Evolutionary conservation across 2,329 filamentous ascomycete species (phyloP).

Genomic region (Neofusicoccum ribis): DNA sequence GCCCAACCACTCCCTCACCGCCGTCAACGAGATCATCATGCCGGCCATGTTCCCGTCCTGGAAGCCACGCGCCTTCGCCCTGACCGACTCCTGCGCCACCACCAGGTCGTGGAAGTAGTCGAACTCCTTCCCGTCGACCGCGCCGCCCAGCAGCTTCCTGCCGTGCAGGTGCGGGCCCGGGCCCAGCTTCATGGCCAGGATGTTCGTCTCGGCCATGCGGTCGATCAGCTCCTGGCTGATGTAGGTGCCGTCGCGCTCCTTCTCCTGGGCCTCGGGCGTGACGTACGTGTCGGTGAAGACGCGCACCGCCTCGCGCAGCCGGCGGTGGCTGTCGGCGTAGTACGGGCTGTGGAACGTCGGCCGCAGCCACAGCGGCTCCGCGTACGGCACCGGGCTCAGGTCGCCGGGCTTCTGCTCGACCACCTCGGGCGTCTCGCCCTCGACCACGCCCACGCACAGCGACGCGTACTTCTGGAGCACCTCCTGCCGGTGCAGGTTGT

Average conservation of each 20-base stretch:
- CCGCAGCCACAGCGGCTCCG: conserved; percentile 79
- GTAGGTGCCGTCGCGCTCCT: conserved; percentile 71
- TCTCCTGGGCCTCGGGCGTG: conserved; percentile 71
- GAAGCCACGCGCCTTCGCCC: conserved; percentile 75
- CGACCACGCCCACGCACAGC: conserved; percentile 73
- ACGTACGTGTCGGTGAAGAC: conserved; percentile 72
- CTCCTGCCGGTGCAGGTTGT: conserved; percentile 89
- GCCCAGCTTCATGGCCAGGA: conserved; percentile 80
- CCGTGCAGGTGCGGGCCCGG: conserved; percentile 81
- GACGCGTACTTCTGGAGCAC: conserved; percentile 78
- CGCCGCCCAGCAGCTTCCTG: conserved; percentile 64
- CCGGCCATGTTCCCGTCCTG: conserved; percentile 75
- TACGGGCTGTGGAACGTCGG: conserved; percentile 77
- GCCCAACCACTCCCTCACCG: conserved; percentile 74
- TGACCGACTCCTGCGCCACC: conserved; percentile 69
- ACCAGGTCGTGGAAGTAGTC: conserved; percentile 87
- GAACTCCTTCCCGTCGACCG: conserved; percentile 72
- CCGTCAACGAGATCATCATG: conserved; percentile 80
- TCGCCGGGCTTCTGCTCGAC: conserved; percentile 69
- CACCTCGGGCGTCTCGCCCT: conserved; percentile 73
- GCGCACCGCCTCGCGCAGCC: conserved; percentile 68
- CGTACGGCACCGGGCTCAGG: conserved; percentile 76
- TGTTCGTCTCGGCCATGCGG: conserved; percentile 70
- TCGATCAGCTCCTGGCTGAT: conserved; percentile 73
- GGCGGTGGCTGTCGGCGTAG: conserved; percentile 72